These are phyloP conservation scores for Fusarium bulbicola DNA, from an alignment of 2,329 filamentous ascomycete genomes.

Conservation along the genomic window DNA sequence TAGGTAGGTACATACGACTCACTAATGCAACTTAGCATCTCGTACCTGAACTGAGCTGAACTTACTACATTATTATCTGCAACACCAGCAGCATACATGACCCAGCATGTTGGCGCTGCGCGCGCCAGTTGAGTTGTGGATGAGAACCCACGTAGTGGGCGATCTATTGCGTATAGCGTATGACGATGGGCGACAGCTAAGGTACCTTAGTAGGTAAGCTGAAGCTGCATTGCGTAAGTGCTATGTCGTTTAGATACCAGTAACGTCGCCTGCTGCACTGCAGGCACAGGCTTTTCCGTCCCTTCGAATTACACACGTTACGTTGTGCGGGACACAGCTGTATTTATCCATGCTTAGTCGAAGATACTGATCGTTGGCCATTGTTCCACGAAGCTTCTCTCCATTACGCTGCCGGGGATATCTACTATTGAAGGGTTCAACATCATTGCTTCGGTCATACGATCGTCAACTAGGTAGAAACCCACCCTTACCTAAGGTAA, in stretches of 20 bases:
- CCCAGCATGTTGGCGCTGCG: conserved; percentile 14
- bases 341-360: neutral
- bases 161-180: conserved; percentile 32
- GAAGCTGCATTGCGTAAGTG: conserved; percentile 36
- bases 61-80: conserved; percentile 27
- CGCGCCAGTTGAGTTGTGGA: conserved; percentile 31
- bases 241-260: conserved; percentile 8
- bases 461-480: conserved; percentile 2
- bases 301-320: neutral
- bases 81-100: conserved; percentile 11
- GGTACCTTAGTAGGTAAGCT: neutral
- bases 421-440: conserved; percentile 12
- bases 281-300: neutral
- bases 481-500: neutral
- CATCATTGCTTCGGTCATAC: conserved; percentile 31
- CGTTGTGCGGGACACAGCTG: neutral
- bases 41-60: conserved; percentile 27
- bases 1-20: neutral
- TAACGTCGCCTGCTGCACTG: neutral
- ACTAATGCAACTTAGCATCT: conserved; percentile 17
- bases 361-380: neutral
- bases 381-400: neutral
- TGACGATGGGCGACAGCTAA: conserved; percentile 23
- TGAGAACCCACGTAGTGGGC: conserved; percentile 20
- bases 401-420: neutral